Conservation (phyloP, 2,329 filamentous ascomycete species). For the Aspergillus caelatus region DNA sequence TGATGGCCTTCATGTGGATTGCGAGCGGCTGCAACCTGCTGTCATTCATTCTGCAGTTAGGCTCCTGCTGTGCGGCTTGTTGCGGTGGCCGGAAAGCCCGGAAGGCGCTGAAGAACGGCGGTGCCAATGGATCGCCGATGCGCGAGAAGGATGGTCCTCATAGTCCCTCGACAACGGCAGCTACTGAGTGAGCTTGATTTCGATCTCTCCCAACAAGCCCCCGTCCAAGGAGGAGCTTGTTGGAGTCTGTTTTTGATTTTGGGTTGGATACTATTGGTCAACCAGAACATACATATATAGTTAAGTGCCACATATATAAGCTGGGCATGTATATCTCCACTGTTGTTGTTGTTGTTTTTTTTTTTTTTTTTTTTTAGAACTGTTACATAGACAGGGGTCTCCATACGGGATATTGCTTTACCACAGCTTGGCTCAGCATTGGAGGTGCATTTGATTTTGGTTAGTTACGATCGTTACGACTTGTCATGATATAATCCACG, state of each 20-base stretch:
- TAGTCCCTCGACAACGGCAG: conserved; percentile 9
- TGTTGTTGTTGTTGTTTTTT: not conserved
- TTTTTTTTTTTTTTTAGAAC: not conserved
- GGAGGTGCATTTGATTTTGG: conserved; percentile 1
- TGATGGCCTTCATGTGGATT: conserved; percentile 92
- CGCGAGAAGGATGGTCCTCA: conserved; percentile 19
- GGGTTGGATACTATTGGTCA: not conserved
- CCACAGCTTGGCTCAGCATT: not conserved
- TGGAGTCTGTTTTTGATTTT: not conserved
- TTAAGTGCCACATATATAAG: conserved; percentile 2
- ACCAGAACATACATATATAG: not conserved
- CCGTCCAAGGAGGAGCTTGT: too few species aligned
- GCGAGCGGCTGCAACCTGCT: conserved; percentile 68
- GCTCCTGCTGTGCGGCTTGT: conserved; percentile 71
- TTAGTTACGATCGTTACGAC: conserved; percentile 2
- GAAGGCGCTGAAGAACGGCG: conserved; percentile 32
- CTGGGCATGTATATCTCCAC: conserved; percentile 6
- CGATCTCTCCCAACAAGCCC: not conserved
- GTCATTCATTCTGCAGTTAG: conserved; percentile 72
- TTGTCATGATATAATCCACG: not conserved
- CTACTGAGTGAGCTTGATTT: not conserved
- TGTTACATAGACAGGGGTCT: conserved; percentile 5
- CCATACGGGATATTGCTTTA: not conserved
- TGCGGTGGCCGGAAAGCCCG: conserved; percentile 43
- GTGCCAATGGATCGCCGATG: conserved; percentile 6